phyloP scores from a whole-genome alignment of 495 filamentous ascomycete genomes.

The Hypoxylon rickii region DNA sequence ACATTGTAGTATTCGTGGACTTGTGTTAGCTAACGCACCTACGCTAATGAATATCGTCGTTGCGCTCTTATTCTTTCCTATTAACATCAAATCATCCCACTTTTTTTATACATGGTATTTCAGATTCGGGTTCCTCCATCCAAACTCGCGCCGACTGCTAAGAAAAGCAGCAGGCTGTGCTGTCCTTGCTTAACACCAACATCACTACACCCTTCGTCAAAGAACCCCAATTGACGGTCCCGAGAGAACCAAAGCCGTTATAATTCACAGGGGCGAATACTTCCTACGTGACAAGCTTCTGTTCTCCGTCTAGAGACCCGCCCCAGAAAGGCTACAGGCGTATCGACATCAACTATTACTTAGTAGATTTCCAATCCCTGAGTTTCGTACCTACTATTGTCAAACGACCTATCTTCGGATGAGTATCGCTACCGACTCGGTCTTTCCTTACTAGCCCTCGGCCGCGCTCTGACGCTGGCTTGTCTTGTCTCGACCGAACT shows the following conservation, averaged over 20 bases:
- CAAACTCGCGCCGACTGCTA: slow-evolving; percentile 10
- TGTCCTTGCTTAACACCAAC: slow-evolving; percentile 6
- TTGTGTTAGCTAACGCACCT: too few relatives aligned
- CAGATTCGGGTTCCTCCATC: background rate
- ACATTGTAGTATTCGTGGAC: too few relatives aligned
- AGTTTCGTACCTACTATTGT: background rate
- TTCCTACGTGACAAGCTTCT: background rate
- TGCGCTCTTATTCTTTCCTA: too few relatives aligned
- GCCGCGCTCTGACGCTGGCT: slow-evolving; percentile 39
- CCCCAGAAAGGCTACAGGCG: too few relatives aligned
- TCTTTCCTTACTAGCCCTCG: slow-evolving; percentile 23
- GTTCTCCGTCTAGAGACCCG: background rate
- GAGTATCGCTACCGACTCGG: slow-evolving; percentile 27
- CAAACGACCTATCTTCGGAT: slow-evolving; percentile 29
- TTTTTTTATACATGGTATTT: background rate
- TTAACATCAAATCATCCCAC: slow-evolving; percentile 3
- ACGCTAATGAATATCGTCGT: too few relatives aligned
- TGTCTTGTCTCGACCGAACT: slow-evolving; percentile 23
- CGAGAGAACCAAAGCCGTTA: slow-evolving; percentile 4
- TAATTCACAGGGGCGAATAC: slow-evolving; percentile 3
- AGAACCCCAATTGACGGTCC: slow-evolving; percentile 12
- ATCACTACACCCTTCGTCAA: slow-evolving; percentile 3
- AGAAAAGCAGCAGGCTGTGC: slow-evolving; percentile 10
- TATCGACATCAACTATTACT: too few relatives aligned
- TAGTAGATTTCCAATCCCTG: background rate